phyloP scores from a whole-genome alignment of 192 early-diverging fungal species.

The Coemansia biformis region DNA sequence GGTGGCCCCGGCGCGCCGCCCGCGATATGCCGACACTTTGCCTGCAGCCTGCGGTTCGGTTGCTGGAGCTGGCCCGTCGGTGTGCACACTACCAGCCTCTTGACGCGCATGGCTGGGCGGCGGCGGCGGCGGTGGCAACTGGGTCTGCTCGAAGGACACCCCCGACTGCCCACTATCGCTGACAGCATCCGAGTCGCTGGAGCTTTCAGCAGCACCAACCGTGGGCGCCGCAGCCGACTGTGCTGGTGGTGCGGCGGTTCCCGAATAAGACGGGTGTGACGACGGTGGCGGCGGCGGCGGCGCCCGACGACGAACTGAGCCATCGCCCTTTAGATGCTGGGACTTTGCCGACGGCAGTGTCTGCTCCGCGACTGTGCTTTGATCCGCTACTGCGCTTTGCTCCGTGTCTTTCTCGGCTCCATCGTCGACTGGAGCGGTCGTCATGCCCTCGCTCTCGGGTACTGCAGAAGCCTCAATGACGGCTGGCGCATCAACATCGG shows the following conservation, averaged over 20 bases:
- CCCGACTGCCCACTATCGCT: no score
- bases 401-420: background rate
- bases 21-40: conserved; percentile 2
- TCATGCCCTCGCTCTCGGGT: background rate
- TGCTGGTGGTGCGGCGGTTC: no score
- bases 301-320: conserved; percentile 35
- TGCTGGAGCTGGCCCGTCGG: no score
- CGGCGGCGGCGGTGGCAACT: no score
- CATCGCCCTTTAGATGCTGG: conserved; percentile 15
- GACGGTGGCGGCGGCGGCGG: conserved; percentile 36
- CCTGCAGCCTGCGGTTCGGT: no score
- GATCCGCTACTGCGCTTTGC: background rate
- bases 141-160: no score
- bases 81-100: no score
- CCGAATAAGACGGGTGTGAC: background rate
- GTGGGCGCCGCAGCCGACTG: no score
- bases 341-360: background rate
- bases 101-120: background rate
- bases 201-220: background rate
- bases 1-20: conserved; percentile 19
- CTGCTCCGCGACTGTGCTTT: background rate
- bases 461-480: background rate
- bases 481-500: background rate
- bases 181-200: background rate
- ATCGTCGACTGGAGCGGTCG: conserved; percentile 1